A percentile compares a stretch with the other conserved stretches of the same genome.
Conservation (phyloP, 2,329 filamentous ascomycete genomes). For the Aspergillus phoenicis region DNA sequence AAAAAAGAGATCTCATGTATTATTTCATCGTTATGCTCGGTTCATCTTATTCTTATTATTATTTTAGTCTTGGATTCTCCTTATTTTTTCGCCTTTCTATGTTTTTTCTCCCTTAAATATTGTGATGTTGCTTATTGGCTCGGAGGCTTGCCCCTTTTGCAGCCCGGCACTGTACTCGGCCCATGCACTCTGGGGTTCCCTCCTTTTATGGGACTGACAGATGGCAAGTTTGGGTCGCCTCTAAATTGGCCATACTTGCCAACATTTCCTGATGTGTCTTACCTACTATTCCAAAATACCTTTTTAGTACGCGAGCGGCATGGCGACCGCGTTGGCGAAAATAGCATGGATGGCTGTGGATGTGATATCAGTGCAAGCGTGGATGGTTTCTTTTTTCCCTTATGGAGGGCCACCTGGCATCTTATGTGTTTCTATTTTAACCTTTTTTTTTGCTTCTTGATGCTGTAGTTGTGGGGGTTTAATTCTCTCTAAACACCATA, state of each 20-base stretch:
- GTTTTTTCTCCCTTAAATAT: neutral
- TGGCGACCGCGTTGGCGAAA: neutral
- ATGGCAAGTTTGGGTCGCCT: neutral
- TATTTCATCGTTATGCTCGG: constrained; percentile 16
- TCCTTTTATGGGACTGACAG: neutral
- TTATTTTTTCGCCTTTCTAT: neutral
- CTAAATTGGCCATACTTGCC: neutral
- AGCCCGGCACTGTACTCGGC: constrained; percentile 1
- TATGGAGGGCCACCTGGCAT: neutral
- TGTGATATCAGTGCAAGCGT: constrained; percentile 8
- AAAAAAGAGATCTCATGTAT: constrained; percentile 19
- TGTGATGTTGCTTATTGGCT: constrained; percentile 11
- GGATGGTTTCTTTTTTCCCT: neutral
- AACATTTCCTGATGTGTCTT: constrained; percentile 1
- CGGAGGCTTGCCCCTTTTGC: neutral
- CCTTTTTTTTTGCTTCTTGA: constrained; percentile 5
- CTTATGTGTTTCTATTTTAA: neutral
- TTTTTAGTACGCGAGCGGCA: neutral
- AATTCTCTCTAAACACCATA: neutral
- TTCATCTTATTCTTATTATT: constrained; percentile 1
- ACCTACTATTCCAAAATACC: neutral
- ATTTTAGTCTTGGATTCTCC: constrained; percentile 3
- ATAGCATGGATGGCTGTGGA: constrained; percentile 8
- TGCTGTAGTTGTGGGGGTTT: neutral
- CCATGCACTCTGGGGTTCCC: neutral